These are phyloP conservation scores for Hippophae rhamnoides DNA, from an alignment of 306 rosid genomes.

Conservation along the genomic window DNA sequence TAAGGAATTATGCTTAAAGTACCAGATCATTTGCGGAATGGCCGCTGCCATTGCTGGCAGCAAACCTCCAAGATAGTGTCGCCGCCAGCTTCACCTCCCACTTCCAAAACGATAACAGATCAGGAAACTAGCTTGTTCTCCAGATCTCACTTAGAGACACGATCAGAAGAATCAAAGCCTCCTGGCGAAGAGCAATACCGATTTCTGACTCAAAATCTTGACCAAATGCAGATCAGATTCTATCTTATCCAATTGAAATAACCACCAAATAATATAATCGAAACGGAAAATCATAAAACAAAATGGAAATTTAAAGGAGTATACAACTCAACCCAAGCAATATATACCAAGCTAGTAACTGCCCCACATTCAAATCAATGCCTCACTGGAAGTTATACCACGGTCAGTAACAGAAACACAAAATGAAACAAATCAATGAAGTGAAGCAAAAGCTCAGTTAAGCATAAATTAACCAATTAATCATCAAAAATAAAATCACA, in stretches of 20 bases:
- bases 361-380: slow-evolving; percentile 2
- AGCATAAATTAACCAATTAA: neutral
- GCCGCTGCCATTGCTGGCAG: slow-evolving; percentile 83
- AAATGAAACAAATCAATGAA: neutral
- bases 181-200: slow-evolving; percentile 30
- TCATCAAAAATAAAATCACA: neutral
- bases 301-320: neutral
- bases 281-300: neutral
- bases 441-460: neutral
- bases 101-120: slow-evolving; percentile 20
- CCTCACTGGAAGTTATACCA: neutral
- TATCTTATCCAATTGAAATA: slow-evolving; percentile 2
- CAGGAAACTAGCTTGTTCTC: slow-evolving; percentile 28
- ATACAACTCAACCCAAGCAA: neutral
- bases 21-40: slow-evolving; percentile 71
- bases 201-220: neutral
- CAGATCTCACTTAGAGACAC: slow-evolving; percentile 54
- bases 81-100: slow-evolving; percentile 63
- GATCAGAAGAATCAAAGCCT: slow-evolving; percentile 33
- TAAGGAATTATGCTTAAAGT: slow-evolving; percentile 13
- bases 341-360: slow-evolving; percentile 2
- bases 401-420: slow-evolving; percentile 1
- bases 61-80: slow-evolving; percentile 60
- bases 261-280: slow-evolving; percentile 10
- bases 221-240: slow-evolving; percentile 25